Evolutionary conservation across 768 basidiomycete species (phyloP).

Genomic region (Boletus sp.): DNA sequence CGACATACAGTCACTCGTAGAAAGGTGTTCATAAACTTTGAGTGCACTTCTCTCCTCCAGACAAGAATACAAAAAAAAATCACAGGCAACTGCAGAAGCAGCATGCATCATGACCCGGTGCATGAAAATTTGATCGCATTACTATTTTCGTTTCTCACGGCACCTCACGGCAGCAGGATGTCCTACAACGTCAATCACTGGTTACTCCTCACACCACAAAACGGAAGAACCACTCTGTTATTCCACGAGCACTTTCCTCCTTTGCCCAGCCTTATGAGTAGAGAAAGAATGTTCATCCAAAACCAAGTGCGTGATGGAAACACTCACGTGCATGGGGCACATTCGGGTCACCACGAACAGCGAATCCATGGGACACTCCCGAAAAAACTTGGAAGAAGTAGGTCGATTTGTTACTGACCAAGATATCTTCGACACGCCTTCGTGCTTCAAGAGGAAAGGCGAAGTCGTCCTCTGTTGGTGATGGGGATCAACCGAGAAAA

Average conservation of each 20-base stretch:
- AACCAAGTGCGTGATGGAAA: not conserved
- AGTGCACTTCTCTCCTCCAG: no score
- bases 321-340: conserved; percentile 17
- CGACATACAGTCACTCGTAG: no score
- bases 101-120: no score
- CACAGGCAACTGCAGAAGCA: not conserved
- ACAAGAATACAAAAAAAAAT: no score
- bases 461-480: conserved; percentile 42
- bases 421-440: conserved; percentile 52
- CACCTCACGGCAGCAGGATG: not conserved
- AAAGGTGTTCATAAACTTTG: no score
- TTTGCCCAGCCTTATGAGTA: conserved; percentile 49
- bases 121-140: not conserved
- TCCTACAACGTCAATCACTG: not conserved
- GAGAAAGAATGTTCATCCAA: not conserved
- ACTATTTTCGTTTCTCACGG: not conserved
- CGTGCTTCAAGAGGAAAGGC: conserved; percentile 51
- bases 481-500: not conserved
- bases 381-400: conserved; percentile 60
- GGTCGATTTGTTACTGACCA: conserved; percentile 43
- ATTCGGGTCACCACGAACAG: conserved; percentile 22
- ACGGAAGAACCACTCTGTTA: conserved; percentile 47
- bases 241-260: conserved; percentile 51
- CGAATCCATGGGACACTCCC: conserved; percentile 32
- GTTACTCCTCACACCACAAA: conserved; percentile 26